A percentile compares a stretch with the other conserved stretches of the same genome.
These are phyloP conservation scores for Plantago lanceolata DNA, from an alignment of 305 asterid genomes.

Conservation along the genomic window DNA sequence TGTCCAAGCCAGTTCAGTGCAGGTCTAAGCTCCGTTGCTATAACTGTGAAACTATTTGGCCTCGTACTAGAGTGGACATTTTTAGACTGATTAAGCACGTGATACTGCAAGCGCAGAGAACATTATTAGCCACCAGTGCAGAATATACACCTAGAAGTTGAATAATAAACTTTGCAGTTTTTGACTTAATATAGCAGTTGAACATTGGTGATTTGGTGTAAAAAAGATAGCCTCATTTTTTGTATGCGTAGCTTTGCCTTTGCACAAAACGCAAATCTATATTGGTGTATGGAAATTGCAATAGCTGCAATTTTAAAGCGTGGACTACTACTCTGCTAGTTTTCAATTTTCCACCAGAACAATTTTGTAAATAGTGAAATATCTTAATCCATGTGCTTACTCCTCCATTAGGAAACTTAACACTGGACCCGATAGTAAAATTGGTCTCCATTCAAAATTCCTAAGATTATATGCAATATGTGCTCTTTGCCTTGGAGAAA, in stretches of 20 bases:
- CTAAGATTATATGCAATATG: background rate
- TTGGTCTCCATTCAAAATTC: background rate
- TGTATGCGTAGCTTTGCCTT: too few relatives aligned
- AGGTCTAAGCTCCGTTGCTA: slow-evolving; percentile 64
- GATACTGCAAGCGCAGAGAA: slow-evolving; percentile 43
- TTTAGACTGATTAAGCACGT: slow-evolving; percentile 39
- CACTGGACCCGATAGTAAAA: background rate
- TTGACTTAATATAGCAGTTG: background rate
- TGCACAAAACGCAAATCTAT: too few relatives aligned
- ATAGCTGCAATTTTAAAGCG: too few relatives aligned
- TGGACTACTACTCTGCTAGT: too few relatives aligned
- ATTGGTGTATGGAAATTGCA: too few relatives aligned
- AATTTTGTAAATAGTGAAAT: too few relatives aligned
- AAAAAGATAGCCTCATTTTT: too few relatives aligned
- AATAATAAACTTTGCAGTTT: background rate
- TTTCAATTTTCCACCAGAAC: too few relatives aligned
- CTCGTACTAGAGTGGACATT: slow-evolving; percentile 27
- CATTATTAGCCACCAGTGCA: background rate
- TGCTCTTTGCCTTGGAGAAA: background rate
- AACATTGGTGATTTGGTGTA: too few relatives aligned
- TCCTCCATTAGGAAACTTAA: background rate
- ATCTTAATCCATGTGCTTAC: background rate
- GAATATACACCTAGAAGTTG: background rate
- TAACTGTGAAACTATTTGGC: slow-evolving; percentile 34
- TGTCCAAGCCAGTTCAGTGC: slow-evolving; percentile 58